These are phyloP conservation scores for Colletotrichum cordylinicola DNA, from an alignment of 2,329 filamentous ascomycete species.

Conservation along the genomic window DNA sequence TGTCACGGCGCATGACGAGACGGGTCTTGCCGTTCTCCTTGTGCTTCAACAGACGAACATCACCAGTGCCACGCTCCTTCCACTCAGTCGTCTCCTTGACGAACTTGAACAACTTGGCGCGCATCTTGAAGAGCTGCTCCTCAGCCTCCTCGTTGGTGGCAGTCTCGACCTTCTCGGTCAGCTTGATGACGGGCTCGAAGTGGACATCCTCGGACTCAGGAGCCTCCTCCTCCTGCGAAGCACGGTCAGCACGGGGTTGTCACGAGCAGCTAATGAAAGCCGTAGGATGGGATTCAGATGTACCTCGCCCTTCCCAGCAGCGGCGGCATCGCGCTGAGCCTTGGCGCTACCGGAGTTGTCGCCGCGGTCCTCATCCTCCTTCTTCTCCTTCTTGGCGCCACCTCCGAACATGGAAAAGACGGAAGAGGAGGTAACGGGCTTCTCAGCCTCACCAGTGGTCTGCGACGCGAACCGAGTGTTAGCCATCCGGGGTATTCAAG, in stretches of 20 bases:
- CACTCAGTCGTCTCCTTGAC: slow-evolving; percentile 90
- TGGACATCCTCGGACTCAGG: slow-evolving; percentile 92
- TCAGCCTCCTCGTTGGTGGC: slow-evolving; percentile 99
- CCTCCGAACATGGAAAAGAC: slow-evolving; percentile 99
- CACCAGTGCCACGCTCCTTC: slow-evolving; percentile 98
- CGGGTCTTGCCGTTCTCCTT: slow-evolving; percentile 98
- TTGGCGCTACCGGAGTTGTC: slow-evolving; percentile 91
- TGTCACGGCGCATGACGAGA: slow-evolving; percentile 98
- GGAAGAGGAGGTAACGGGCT: slow-evolving; percentile 62
- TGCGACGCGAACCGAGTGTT: not conserved
- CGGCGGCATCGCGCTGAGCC: slow-evolving; percentile 71
- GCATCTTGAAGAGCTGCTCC: slow-evolving; percentile 99
- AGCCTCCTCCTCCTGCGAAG: slow-evolving; percentile 66
- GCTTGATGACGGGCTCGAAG: slow-evolving; percentile 94
- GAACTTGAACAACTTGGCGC: slow-evolving; percentile 99
- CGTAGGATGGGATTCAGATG: slow-evolving; percentile 18
- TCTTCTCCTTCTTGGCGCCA: slow-evolving; percentile 96
- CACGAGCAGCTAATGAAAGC: not conserved
- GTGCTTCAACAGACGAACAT: slow-evolving; percentile 96
- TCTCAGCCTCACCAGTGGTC: slow-evolving; percentile 30
- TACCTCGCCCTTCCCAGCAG: slow-evolving; percentile 64
- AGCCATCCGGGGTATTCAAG: not conserved
- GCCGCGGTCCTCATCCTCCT: slow-evolving; percentile 81
- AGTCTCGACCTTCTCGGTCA: slow-evolving; percentile 95
- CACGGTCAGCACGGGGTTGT: slow-evolving; percentile 5